Evolutionary conservation across 768 basidiomycete species (phyloP), one percentile per base, ranked within the genome.

Genomic region (Boletus pseudopeckii): DNA sequence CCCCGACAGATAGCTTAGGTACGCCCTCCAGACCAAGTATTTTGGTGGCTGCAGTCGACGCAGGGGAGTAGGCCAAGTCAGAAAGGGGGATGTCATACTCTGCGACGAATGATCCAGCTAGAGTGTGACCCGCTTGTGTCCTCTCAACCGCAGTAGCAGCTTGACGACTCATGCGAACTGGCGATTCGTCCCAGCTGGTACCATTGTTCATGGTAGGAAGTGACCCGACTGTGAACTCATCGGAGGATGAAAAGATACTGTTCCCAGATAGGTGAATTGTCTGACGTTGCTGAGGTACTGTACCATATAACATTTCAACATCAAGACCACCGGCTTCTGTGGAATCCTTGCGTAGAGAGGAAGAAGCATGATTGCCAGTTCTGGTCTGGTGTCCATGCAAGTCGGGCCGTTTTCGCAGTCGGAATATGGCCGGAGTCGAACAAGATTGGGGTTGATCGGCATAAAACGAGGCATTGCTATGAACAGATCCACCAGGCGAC

Each of bases 161-260:
- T 26, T 32, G 57, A 36, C 26, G 17, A 15, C 10, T 15, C 20
- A 41, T 28, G 8, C 24, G 7, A 24, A n/a, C 11, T 4, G 36
- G 38, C 3, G 1, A 7, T 40, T 47, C 39, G 24, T 45, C 22
- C 33, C 14, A 15, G 13, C 8, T 36, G 3, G 26, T 17, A 24
- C 9, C 34, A 1, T 41, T 36, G 17, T 43, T 54, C 22, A 11
- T 15, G 7, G 39, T 37, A 26, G 58, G 18, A 53, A 52, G 17
- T n/a, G 53, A 50, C 34, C 26, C 39, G 10, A 69, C 47, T 0
- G 66, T 60, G n/a, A 70, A 62, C 14, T 69, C 66, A 39, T 49
- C 67, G 7, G 67, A 70, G 26, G 67, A 61, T 22, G 68, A 59
- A 41, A 70, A 66, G 22, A 70, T 65, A 36, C 66, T 70, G 37